phyloP scores from a whole-genome alignment of 2,329 filamentous ascomycete genomes.

The Alternaria sp. region DNA sequence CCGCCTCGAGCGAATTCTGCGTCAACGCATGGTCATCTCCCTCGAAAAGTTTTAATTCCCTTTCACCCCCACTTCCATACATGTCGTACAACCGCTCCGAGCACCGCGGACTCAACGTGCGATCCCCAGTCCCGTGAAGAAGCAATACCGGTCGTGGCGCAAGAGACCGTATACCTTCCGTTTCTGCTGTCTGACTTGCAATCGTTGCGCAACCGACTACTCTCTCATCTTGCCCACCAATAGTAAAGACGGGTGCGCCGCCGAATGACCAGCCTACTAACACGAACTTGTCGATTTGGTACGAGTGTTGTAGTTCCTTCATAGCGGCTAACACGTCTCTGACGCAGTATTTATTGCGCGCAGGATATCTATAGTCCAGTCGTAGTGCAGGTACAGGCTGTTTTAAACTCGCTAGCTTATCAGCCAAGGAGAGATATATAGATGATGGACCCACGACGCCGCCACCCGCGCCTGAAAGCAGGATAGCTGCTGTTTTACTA shows the following conservation, averaged over 20 bases:
- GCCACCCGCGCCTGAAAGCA: background rate
- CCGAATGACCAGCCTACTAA: slow-evolving; percentile 7
- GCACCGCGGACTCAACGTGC: background rate
- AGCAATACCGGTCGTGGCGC: background rate
- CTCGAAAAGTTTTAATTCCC: background rate
- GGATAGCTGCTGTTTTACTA: background rate
- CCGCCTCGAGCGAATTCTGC: background rate
- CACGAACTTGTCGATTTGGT: background rate
- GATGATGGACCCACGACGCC: slow-evolving; percentile 1
- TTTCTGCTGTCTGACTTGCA: slow-evolving; percentile 3
- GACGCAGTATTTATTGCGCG: background rate
- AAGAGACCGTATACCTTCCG: background rate
- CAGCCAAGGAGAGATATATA: background rate
- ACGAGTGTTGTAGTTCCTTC: background rate
- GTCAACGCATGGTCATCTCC: slow-evolving; percentile 5
- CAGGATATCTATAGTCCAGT: slow-evolving; percentile 5
- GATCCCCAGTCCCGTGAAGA: background rate
- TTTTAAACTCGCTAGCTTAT: background rate
- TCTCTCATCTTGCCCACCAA: background rate
- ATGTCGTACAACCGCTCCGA: background rate
- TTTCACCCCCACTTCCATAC: background rate
- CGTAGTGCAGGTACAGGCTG: background rate
- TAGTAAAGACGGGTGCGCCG: background rate
- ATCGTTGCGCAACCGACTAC: slow-evolving; percentile 1
- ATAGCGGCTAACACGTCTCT: slow-evolving; percentile 2